Base-by-base conservation (phyloP, 805 yeast species). In the Martiniozyma abietophila region DNA sequence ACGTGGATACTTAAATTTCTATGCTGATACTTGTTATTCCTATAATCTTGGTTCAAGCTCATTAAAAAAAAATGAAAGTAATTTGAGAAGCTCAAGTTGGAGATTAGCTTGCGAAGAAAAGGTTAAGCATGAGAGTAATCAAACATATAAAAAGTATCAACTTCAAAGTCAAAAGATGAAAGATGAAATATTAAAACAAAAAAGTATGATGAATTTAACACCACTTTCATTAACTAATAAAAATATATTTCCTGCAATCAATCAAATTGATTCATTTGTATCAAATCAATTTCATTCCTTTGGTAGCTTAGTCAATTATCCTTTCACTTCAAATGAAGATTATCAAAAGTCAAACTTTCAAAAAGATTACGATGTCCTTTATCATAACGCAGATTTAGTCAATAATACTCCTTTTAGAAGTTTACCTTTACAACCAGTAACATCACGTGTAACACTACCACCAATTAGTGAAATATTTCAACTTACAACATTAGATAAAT, bases 271-370 rank as follows among this genome's bases (percentile, higher is more conserved):
- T 6, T 35, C 39, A 4, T 48, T 50, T 24, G 45, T 55, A 18
- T 52, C 50, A 25, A 38, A 39, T 23, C 54, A 49, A 29, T 47
- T 43, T 39, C 32, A 30, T 20, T 41, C 42, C 17, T 44, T 41
- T 34, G 42, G 48, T 28, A 53, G 54, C 4, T 38, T 58, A 18
- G 49, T 54, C 7, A 65, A 69, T 47, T 71, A 68, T 46, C 77
- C 77, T 4, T 71, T 65, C 50, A 70, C 69, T 43, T 64, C 67
- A 18, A 69, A 70, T 44, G 69, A 70, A 47, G 64, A 71, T 12
- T 69, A 69, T 46, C 64, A 69, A 48, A 58, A 61, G 36, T 48
- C 61, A 32, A 69, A 74, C 2, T 70, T 69, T 44, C 50, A 69
- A 47, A 59, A 57, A 26, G 76, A 71, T 47, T 66, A 69, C 29